phyloP scores from a whole-genome alignment of 495 filamentous ascomycete genomes.

The Penicillium bialowiezense region DNA sequence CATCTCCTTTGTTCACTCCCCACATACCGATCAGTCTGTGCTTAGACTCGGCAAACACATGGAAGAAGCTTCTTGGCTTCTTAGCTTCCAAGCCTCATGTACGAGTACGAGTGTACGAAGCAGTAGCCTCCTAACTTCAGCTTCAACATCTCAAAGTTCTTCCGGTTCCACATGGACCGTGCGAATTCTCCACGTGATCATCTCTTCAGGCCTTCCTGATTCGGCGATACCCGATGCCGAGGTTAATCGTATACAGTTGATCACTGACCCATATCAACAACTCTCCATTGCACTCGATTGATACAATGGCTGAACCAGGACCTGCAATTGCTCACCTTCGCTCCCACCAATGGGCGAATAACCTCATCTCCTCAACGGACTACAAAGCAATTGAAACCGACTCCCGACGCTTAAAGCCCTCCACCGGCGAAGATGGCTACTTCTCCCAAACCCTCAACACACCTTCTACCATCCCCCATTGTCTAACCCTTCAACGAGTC shows the following conservation, averaged over 20 bases:
- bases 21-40: too few relatives aligned
- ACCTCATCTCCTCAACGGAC: conserved; percentile 27
- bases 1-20: too few relatives aligned
- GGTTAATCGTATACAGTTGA: too few relatives aligned
- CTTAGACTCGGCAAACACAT: too few relatives aligned
- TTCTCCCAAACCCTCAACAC: conserved; percentile 36
- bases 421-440: conserved; percentile 41
- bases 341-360: conserved; percentile 23
- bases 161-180: background rate
- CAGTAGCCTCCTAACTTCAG: too few relatives aligned
- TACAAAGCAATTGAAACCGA: conserved; percentile 36
- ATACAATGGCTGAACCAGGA: conserved; percentile 18
- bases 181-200: background rate
- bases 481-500: conserved; percentile 34
- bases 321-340: conserved; percentile 24
- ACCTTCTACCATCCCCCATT: conserved; percentile 36
- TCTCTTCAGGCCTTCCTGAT: background rate
- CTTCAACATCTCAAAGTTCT: too few relatives aligned
- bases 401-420: conserved; percentile 34
- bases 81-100: too few relatives aligned
- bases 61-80: background rate
- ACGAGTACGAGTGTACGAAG: too few relatives aligned
- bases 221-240: conserved; percentile 4
- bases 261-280: too few relatives aligned
- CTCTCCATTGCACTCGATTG: too few relatives aligned